Conservation (phyloP, 768 basidiomycete species). For the Filobasidium floriforme region DNA sequence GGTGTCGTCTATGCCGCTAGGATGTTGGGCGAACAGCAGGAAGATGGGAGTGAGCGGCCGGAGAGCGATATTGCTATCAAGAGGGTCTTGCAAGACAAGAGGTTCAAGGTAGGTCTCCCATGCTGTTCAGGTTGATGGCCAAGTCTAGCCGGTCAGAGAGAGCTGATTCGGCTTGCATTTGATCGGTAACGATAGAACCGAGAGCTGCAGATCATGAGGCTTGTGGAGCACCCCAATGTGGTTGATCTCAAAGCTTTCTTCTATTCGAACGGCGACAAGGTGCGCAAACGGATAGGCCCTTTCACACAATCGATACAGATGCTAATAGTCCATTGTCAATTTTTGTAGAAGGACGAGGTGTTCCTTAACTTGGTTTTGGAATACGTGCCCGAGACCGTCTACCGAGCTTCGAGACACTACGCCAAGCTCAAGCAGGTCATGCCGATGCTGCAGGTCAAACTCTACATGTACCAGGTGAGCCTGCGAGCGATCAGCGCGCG, state of each 20-base stretch:
- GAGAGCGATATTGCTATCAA: constrained; percentile 88
- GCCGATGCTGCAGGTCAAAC: constrained; percentile 99
- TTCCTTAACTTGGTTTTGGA: constrained; percentile 98
- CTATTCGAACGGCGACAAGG: constrained; percentile 99
- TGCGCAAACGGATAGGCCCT: constrained; percentile 42
- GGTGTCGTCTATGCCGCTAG: constrained; percentile 97
- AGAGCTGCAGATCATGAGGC: constrained; percentile 97
- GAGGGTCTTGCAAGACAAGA: constrained; percentile 99
- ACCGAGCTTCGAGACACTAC: constrained; percentile 96
- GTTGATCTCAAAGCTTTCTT: constrained; percentile 97
- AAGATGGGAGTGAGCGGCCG: constrained; percentile 33
- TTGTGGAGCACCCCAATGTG: constrained; percentile 93
- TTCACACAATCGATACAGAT: not conserved
- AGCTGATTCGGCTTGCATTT: not conserved
- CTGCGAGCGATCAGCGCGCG: not conserved
- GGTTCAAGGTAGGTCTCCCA: constrained; percentile 81
- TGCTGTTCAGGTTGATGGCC: not conserved
- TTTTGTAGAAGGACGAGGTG: constrained; percentile 91
- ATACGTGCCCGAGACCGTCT: constrained; percentile 98
- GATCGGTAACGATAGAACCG: constrained; percentile 64
- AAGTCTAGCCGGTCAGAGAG: constrained; percentile 11
- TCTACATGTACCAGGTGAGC: constrained; percentile 79
- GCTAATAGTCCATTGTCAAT: not conserved
- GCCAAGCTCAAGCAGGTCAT: constrained; percentile 99
- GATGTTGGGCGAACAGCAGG: constrained; percentile 51